Conservation (phyloP, 1,284 basidiomycete species). For the Ustilago sp. region DNA sequence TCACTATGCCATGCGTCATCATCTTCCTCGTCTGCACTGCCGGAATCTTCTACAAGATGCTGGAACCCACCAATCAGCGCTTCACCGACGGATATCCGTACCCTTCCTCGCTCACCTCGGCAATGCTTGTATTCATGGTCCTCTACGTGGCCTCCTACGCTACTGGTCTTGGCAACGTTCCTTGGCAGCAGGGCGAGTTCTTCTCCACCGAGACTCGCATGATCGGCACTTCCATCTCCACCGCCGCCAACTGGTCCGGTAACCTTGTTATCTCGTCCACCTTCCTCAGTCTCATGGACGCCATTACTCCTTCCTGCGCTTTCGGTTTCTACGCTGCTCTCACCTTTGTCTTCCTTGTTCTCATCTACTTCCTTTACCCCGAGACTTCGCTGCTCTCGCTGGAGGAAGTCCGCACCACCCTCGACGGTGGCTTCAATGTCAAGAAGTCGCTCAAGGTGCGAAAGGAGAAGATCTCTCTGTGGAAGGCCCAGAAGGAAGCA, state of each 20-base stretch:
- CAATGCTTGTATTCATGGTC: conserved; percentile 83
- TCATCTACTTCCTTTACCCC: conserved; percentile 74
- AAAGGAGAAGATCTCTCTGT: conserved; percentile 56
- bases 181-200: conserved; percentile 88
- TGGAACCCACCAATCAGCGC: conserved; percentile 76
- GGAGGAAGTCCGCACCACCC: conserved; percentile 77
- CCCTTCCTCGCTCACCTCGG: conserved; percentile 76
- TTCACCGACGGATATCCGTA: conserved; percentile 78
- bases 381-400: conserved; percentile 75
- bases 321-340: conserved; percentile 81
- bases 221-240: conserved; percentile 78
- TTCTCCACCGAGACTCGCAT: conserved; percentile 79
- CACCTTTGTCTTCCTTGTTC: conserved; percentile 78
- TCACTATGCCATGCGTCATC: conserved; percentile 82
- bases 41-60: conserved; percentile 81
- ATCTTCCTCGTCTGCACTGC: conserved; percentile 79
- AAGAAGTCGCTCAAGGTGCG: conserved; percentile 69
- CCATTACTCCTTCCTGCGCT: conserved; percentile 76
- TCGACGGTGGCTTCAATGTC: conserved; percentile 72
- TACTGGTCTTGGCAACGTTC: conserved; percentile 76
- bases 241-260: conserved; percentile 82
- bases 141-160: conserved; percentile 85
- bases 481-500: conserved; percentile 47
- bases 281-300: conserved; percentile 81
- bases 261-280: conserved; percentile 83